These are phyloP conservation scores for Inga laurina DNA, from an alignment of 306 rosid genomes.

Conservation along the genomic window DNA sequence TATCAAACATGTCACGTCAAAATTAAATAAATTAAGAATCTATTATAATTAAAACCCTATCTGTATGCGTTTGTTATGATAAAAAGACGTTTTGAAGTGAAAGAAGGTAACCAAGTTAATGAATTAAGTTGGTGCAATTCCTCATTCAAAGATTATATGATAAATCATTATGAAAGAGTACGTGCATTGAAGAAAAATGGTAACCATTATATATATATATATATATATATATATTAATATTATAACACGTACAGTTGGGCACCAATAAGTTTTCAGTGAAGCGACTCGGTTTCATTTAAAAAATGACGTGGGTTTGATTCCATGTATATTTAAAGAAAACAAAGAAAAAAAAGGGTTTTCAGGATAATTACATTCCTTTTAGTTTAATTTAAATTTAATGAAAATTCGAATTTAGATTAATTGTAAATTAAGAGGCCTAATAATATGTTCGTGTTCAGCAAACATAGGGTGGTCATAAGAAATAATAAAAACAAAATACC, in stretches of 20 bases:
- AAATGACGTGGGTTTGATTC: neutral
- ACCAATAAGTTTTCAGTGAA: too few relatives aligned
- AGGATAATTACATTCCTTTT: neutral
- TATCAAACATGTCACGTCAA: neutral
- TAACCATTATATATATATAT: neutral
- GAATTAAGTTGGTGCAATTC: constrained; percentile 13
- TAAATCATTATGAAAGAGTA: constrained; percentile 19
- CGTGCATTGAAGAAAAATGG: constrained; percentile 20
- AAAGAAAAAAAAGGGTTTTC: too few relatives aligned
- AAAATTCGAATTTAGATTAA: neutral
- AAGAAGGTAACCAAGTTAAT: constrained; percentile 18
- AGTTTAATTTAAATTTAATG: neutral
- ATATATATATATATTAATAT: too few relatives aligned
- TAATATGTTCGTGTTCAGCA: neutral
- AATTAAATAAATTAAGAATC: neutral
- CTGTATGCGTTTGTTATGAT: neutral
- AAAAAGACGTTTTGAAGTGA: constrained; percentile 3
- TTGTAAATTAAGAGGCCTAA: neutral
- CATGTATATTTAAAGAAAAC: neutral
- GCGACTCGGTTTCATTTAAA: too few relatives aligned
- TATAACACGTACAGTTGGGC: neutral
- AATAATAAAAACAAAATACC: neutral
- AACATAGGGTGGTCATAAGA: neutral
- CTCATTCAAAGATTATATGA: constrained; percentile 18
- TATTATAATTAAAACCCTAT: neutral